phyloP scores from a whole-genome alignment of 75 land plant genomes.

The Azolla pinnata region DNA sequence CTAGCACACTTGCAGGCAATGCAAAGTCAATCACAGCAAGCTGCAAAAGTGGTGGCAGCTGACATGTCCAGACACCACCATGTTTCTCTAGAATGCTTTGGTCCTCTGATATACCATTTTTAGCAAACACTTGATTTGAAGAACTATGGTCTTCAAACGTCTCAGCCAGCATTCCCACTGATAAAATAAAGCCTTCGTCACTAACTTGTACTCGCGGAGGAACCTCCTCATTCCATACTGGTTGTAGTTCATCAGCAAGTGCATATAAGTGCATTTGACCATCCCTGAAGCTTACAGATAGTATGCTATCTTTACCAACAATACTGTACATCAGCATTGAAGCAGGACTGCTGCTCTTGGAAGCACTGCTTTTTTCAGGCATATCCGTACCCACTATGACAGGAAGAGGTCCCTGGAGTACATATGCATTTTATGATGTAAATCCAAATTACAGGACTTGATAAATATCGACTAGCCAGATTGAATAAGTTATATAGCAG shows the following conservation, averaged over 20 bases:
- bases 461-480: too few species aligned
- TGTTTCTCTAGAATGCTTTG: conserved; percentile 3
- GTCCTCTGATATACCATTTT: conserved; percentile 10
- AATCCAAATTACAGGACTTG: not conserved
- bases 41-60: conserved; percentile 67
- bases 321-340: conserved; percentile 55
- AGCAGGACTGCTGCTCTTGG: conserved; percentile 33
- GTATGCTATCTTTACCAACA: conserved; percentile 72
- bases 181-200: conserved; percentile 37
- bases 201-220: conserved; percentile 65
- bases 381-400: conserved; percentile 23
- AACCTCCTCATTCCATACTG: conserved; percentile 52
- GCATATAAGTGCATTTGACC: conserved; percentile 82
- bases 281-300: conserved; percentile 62
- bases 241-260: conserved; percentile 90
- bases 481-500: too few species aligned
- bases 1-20: conserved; percentile 36
- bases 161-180: conserved; percentile 88
- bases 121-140: not conserved
- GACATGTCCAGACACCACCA: conserved; percentile 46
- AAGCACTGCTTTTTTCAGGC: conserved; percentile 12
- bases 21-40: conserved; percentile 82
- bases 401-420: conserved; percentile 72
- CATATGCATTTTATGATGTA: not conserved
- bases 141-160: conserved; percentile 14